These are phyloP conservation scores for Penicillium sp. DNA, from an alignment of 2,329 filamentous ascomycete genomes.

Conservation along the genomic window DNA sequence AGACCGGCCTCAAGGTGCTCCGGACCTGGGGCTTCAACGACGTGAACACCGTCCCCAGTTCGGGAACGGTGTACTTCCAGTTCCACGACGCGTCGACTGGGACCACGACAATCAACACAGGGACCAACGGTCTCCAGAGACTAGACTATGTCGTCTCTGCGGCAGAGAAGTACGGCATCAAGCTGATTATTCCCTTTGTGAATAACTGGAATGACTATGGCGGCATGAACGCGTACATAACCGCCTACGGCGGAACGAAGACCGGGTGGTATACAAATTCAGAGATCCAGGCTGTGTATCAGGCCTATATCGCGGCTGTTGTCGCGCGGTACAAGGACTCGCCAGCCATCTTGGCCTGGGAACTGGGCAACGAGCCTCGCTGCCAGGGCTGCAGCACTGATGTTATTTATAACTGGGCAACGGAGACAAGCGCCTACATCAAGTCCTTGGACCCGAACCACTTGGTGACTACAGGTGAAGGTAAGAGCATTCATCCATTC, in stretches of 20 bases:
- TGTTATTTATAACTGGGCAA: constrained; percentile 65
- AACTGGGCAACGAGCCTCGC: constrained; percentile 69
- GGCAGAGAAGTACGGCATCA: constrained; percentile 64
- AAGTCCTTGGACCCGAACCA: constrained; percentile 65
- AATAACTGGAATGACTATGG: constrained; percentile 74
- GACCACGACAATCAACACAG: constrained; percentile 64
- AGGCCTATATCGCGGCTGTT: constrained; percentile 64
- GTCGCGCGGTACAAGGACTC: constrained; percentile 65
- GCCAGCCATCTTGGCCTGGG: constrained; percentile 68
- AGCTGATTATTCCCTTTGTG: constrained; percentile 62
- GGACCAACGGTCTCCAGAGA: constrained; percentile 65
- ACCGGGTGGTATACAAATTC: constrained; percentile 63
- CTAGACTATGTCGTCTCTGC: constrained; percentile 68
- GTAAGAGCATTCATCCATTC: too few species aligned
- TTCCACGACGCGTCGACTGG: constrained; percentile 35
- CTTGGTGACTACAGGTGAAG: constrained; percentile 66
- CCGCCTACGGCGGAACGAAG: constrained; percentile 58
- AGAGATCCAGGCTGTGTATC: constrained; percentile 62
- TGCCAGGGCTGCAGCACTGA: constrained; percentile 64
- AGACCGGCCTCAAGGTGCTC: constrained; percentile 54
- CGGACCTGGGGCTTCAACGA: constrained; percentile 61
- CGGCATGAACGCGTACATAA: constrained; percentile 64
- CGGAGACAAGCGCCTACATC: constrained; percentile 62
- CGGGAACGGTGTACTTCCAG: constrained; percentile 53
- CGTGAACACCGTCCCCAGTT: constrained; percentile 45